Base-by-base conservation (phyloP, 2,329 filamentous ascomycete genomes). In the Conoideocrella luteorostrata region DNA sequence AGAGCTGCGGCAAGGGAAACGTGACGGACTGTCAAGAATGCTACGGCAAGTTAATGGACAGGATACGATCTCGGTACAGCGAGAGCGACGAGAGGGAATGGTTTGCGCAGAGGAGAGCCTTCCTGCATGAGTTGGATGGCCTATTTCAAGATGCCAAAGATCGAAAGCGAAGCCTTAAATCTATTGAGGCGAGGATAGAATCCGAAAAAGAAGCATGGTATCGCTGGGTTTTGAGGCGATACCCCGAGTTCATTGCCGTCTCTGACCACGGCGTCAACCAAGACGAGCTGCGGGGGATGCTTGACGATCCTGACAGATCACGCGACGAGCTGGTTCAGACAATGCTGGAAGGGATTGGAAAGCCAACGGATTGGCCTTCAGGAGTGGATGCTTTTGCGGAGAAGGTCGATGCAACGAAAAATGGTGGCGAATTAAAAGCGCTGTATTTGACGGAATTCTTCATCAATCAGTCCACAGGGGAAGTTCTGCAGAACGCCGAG, bases 191-290 rank as follows among this genome's bases (percentile, higher is more conserved):
- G 18, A 68, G 69, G 47, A 69, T 80, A 51, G 61, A 64, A 9
- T 67, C 67, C 22, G 74, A 78, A 54, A 75, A 75, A 53, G 66
- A 68, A 47, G 66, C 67, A 10, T 79, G 76, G 74, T 75, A 77
- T 45, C 67, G 70, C 43, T 70, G 64, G 57, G 64, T 67, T 3
- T 49, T 69, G 36, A 57, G 63, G n/a, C 59, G 53, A 44, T 60
- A 66, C 38, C 64, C 65, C 6, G 62, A 62, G 41, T 65, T 68
- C 46, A 56, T 68, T 17, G 56, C 60, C 21, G 55, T 58, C 7
- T 59, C 61, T 13, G 56, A 60, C 30, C 51, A 51, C 13, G 51
- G 53, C 21, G 52, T 54, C 10, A 55, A 59, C 13, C 51, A 53
- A 21, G 61, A 64, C 5, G 61, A 65, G 41, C 47, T 68, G 41